Conservation (phyloP, 2,329 filamentous ascomycete genomes). For the Alternaria rosae region DNA sequence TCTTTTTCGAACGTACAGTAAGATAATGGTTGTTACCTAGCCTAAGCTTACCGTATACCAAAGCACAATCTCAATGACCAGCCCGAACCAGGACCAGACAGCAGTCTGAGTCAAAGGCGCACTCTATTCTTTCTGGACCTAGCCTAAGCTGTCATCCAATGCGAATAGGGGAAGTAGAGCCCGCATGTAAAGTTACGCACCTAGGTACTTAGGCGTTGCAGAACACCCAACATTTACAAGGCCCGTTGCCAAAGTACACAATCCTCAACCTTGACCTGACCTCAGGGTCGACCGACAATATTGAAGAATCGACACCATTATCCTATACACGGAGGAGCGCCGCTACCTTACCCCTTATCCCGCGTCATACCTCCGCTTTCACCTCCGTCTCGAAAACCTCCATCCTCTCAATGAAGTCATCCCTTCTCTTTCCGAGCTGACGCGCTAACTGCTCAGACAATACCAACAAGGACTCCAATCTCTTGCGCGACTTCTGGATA, state of each 20-base stretch:
- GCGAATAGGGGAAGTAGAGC: too few relatives aligned
- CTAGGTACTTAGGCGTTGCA: neutral
- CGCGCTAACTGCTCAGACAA: neutral
- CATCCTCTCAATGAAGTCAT: neutral
- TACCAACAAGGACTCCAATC: too few relatives aligned
- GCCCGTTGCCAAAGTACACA: too few relatives aligned
- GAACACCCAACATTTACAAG: too few relatives aligned
- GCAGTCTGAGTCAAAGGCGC: too few relatives aligned
- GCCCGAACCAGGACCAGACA: too few relatives aligned
- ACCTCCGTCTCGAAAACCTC: neutral
- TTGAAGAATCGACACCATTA: neutral
- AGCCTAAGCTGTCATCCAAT: too few relatives aligned
- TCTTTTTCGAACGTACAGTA: neutral
- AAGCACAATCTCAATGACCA: too few relatives aligned
- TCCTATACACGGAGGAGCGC: neutral
- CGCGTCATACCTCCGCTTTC: neutral
- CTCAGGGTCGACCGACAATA: too few relatives aligned
- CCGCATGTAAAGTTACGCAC: too few relatives aligned
- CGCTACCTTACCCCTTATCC: neutral
- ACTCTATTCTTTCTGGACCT: too few relatives aligned
- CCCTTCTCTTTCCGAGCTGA: neutral
- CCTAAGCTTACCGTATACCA: too few relatives aligned
- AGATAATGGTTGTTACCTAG: neutral
- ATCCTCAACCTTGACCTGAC: neutral
- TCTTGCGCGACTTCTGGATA: neutral